Evolutionary conservation across 495 filamentous ascomycete species (phyloP), one percentile per base, ranked within the genome.

Genomic region (Pseudomonodictys pantanalensis): DNA sequence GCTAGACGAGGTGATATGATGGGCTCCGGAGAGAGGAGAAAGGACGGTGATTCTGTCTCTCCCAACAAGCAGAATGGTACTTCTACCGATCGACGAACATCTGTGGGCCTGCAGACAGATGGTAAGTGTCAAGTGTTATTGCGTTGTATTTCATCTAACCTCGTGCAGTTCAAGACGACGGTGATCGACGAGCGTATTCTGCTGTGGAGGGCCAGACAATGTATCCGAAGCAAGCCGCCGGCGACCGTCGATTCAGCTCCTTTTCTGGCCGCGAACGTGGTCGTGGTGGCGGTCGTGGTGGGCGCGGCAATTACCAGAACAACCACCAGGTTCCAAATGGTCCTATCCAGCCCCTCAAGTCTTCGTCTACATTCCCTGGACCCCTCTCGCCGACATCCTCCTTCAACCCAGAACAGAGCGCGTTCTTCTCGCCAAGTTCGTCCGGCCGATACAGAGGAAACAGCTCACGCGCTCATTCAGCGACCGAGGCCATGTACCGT

Each of bases 1-100:
- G 48, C 45, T 28, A 50, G 65, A 18, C 60, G 38, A 23, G 51
- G 49, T 11, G 64, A 64, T 22, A 30, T 28, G 10, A 20, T 41
- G 10, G 18, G 28, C 24, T 47, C 54, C 52, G 54, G 61, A 22
- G 81, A 80, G 47, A 77, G 74, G 58, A 64, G 58, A 49, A 72
- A 68, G 29, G 69, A 71, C 8, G 33, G 24, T 17, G 72, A 71
- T 9, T 33, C 23, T 2, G 41, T 52, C 20, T 58, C 58, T n/a
- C 59, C 58, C 11, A 52, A 56, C 0, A 67, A 64, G 32, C 62
- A 61, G 23, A 60, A 50, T 22, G 29, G 44, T 10, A 38, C 43
- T 29, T 54, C 62, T 8, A 64, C 68, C 35, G 61, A 59, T 12
- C 65, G 72, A 23, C 66, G 70, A 22, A 67, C 58, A 24, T 75